These are phyloP conservation scores for Talaromyces albobiverticillius DNA, from an alignment of 2,329 filamentous ascomycete species.

Conservation along the genomic window DNA sequence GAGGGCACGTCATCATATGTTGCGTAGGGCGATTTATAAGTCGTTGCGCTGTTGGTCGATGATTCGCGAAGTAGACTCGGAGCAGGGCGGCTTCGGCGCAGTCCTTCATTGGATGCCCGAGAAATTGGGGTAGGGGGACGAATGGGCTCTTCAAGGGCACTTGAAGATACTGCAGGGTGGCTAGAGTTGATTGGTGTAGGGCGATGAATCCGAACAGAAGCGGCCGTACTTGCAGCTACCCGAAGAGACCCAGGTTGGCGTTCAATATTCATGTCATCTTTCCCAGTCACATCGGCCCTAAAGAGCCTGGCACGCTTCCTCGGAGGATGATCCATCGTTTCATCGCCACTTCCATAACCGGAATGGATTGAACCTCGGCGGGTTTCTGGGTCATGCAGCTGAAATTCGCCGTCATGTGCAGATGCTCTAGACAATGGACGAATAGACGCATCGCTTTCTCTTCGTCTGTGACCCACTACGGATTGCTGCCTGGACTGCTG, in stretches of 20 bases:
- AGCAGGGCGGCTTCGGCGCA: conserved; percentile 30
- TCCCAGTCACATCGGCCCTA: conserved; percentile 69
- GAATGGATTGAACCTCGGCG: conserved; percentile 41
- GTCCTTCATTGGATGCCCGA: conserved; percentile 23
- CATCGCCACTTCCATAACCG: conserved; percentile 72
- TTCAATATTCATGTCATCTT: conserved; percentile 64
- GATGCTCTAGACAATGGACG: conserved; percentile 62
- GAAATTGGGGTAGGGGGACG: conserved; percentile 48
- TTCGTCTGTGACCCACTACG: conserved; percentile 23
- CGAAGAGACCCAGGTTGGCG: conserved; percentile 74
- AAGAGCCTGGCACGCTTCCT: conserved; percentile 80
- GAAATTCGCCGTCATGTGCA: conserved; percentile 39
- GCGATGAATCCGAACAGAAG: conserved; percentile 79
- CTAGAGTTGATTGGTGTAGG: conserved; percentile 57
- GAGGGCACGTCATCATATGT: conserved; percentile 32
- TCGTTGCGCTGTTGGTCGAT: conserved; percentile 44
- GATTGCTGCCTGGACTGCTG: conserved; percentile 27
- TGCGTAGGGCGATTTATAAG: conserved; percentile 42
- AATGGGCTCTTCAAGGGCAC: conserved; percentile 42
- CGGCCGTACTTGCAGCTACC: conserved; percentile 86
- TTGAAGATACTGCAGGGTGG: conserved; percentile 25
- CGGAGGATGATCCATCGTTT: conserved; percentile 57
- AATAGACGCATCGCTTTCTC: conserved; percentile 45
- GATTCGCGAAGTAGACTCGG: conserved; percentile 63
- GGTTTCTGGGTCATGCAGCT: conserved; percentile 20